These are phyloP conservation scores for Patellifolia procumbens DNA, from an alignment of 179 eudicot genomes.

Conservation along the genomic window DNA sequence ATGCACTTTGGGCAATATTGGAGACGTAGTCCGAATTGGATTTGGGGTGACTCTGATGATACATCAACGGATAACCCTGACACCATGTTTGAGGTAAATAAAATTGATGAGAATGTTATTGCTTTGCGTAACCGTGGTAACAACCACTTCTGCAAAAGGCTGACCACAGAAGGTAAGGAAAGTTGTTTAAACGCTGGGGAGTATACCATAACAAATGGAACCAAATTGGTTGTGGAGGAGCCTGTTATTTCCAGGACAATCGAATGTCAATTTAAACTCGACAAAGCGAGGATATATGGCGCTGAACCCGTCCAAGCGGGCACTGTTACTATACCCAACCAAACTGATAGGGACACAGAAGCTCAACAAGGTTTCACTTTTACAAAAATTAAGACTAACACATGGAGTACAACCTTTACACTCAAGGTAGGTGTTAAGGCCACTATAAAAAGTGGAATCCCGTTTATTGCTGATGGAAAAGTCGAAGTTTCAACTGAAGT, in stretches of 20 bases:
- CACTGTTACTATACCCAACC: too few species aligned
- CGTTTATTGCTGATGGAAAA: background rate
- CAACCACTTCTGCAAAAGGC: background rate
- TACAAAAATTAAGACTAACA: background rate
- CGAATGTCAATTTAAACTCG: background rate
- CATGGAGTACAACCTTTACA: background rate
- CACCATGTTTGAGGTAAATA: background rate
- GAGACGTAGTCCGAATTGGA: too few species aligned
- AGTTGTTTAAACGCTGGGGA: background rate
- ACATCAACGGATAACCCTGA: background rate
- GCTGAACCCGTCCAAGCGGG: background rate
- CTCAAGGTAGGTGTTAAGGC: background rate
- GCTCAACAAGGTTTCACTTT: background rate
- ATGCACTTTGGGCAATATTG: background rate
- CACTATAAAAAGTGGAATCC: background rate
- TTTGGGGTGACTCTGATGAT: background rate
- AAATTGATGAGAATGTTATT: background rate
- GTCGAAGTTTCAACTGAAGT: background rate
- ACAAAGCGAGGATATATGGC: background rate
- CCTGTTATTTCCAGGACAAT: background rate
- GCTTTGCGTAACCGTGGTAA: background rate
- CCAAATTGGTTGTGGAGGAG: background rate
- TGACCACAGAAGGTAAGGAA: background rate
- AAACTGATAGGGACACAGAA: background rate
- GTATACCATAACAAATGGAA: too few species aligned